These are phyloP conservation scores for Podila horticola DNA, from an alignment of 192 early-diverging fungal species.

Conservation along the genomic window DNA sequence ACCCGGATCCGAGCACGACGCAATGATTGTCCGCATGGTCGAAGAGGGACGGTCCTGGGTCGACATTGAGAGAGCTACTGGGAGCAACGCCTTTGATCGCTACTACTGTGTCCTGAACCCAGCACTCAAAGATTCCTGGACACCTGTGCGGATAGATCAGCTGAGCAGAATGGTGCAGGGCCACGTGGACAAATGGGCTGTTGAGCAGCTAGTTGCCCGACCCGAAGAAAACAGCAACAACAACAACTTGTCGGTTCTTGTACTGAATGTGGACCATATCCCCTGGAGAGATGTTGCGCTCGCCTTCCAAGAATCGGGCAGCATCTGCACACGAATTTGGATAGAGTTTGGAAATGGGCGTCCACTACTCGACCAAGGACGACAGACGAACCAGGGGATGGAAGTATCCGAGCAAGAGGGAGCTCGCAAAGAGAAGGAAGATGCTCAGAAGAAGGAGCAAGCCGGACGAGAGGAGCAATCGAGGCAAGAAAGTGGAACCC, in stretches of 20 bases:
- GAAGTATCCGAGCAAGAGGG: background rate
- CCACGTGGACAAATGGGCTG: background rate
- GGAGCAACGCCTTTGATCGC: slow-evolving; percentile 23
- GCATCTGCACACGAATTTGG: slow-evolving; percentile 14
- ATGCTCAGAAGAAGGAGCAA: background rate
- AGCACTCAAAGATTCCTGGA: slow-evolving; percentile 6
- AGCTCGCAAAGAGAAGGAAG: background rate
- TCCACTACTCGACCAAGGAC: background rate
- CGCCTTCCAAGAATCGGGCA: background rate
- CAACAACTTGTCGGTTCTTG: background rate
- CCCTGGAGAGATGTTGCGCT: slow-evolving; percentile 12
- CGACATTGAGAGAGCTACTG: slow-evolving; percentile 11
- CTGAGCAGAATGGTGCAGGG: slow-evolving; percentile 4
- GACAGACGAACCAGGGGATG: background rate
- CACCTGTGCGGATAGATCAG: background rate
- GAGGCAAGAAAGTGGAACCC: background rate
- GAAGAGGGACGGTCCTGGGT: slow-evolving; percentile 14
- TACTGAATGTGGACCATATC: background rate
- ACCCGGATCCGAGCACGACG: slow-evolving; percentile 17
- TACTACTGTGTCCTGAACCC: slow-evolving; percentile 28
- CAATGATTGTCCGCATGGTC: slow-evolving; percentile 17
- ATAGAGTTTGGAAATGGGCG: slow-evolving; percentile 18
- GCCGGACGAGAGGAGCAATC: background rate
- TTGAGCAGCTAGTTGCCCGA: background rate
- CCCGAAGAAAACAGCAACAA: background rate